Percentiles rank a stretch among this genome's conserved stretches.
phyloP scores from a whole-genome alignment of 2,329 filamentous ascomycete genomes.

The Diaporthe citri region DNA sequence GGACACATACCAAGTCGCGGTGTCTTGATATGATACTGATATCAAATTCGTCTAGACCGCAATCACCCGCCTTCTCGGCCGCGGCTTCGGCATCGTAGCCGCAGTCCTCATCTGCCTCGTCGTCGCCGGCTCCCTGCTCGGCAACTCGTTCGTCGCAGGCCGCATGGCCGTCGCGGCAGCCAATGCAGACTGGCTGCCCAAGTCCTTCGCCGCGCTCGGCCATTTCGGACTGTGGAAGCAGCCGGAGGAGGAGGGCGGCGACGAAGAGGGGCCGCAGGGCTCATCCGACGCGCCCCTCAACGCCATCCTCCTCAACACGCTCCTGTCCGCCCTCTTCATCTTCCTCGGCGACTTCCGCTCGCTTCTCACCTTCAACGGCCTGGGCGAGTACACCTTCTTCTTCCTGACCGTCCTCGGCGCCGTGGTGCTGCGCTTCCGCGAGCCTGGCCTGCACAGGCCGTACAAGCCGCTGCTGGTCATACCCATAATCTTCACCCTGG shows the following conservation, averaged over 20 bases:
- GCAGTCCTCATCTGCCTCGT: constrained; percentile 71
- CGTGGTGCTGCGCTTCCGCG: constrained; percentile 66
- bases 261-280: constrained; percentile 15
- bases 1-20: not conserved
- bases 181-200: constrained; percentile 64
- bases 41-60: constrained; percentile 58
- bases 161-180: constrained; percentile 72
- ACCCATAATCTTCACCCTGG: constrained; percentile 65
- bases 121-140: constrained; percentile 71
- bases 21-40: not conserved
- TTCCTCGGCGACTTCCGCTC: constrained; percentile 71
- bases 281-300: constrained; percentile 68
- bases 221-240: constrained; percentile 50
- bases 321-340: constrained; percentile 69
- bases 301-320: constrained; percentile 62
- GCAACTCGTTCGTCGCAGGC: constrained; percentile 73
- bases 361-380: constrained; percentile 70
- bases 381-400: constrained; percentile 74
- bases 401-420: constrained; percentile 72
- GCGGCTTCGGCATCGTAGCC: constrained; percentile 64
- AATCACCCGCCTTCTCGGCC: constrained; percentile 67
- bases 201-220: constrained; percentile 59
- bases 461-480: constrained; percentile 67
- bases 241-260: constrained; percentile 27
- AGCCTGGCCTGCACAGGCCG: constrained; percentile 66